phyloP scores from a whole-genome alignment of 495 filamentous ascomycete species.

The Aspergillus homomorphus region DNA sequence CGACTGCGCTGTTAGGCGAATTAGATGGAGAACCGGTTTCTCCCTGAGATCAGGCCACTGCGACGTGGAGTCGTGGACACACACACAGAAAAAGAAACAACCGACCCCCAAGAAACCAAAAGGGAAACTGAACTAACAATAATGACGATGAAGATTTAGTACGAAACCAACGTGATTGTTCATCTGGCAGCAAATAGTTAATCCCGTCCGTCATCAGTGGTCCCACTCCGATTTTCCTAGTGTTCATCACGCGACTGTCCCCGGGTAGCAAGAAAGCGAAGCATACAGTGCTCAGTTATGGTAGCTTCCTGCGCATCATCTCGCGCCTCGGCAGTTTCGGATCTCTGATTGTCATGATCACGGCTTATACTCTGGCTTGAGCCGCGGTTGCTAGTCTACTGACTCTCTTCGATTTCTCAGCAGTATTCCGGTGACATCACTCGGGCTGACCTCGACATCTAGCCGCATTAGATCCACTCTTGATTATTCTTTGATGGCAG shows the following conservation, averaged over 20 bases:
- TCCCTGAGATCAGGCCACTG: conserved; percentile 6
- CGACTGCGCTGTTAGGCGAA: background rate
- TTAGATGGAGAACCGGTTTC: conserved; percentile 1
- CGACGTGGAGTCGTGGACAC: too few species aligned
- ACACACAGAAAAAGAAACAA: background rate
- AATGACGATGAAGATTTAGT: background rate
- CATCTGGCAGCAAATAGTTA: background rate
- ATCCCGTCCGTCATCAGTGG: background rate
- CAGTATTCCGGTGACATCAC: background rate
- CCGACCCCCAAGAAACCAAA: background rate
- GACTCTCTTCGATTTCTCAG: background rate
- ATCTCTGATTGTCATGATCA: background rate
- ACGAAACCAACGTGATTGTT: background rate
- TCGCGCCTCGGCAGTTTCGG: background rate
- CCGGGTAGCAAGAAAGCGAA: too few species aligned
- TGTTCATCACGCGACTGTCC: background rate
- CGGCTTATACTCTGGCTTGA: background rate
- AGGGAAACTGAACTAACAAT: background rate
- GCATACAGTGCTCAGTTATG: background rate
- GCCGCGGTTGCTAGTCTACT: background rate
- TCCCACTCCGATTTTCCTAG: background rate
- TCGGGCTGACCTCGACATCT: background rate
- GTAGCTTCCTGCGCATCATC: background rate
- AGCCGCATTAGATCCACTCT: background rate
- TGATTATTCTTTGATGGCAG: background rate